phyloP scores from a whole-genome alignment of 2,329 filamentous ascomycete species.

The Colletotrichum lini region DNA sequence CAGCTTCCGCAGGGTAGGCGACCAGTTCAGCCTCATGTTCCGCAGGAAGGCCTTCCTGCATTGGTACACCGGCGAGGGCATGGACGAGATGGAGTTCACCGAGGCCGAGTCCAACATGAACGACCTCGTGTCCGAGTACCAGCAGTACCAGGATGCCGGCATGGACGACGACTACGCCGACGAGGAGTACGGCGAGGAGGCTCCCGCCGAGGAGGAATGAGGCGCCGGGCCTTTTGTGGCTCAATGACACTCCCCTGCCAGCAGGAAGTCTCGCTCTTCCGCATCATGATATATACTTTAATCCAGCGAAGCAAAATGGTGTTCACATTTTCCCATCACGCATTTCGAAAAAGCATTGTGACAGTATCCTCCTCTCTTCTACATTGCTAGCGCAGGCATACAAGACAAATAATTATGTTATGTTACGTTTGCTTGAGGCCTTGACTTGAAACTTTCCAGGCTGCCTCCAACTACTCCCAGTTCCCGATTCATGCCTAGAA shows the following conservation, averaged over 20 bases:
- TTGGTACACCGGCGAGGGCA: slow-evolving; percentile 99
- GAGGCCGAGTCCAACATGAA: slow-evolving; percentile 99
- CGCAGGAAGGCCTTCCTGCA: slow-evolving; percentile 99
- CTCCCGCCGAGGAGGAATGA: slow-evolving; percentile 69
- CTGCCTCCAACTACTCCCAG: too few species aligned
- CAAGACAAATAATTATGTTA: too few species aligned
- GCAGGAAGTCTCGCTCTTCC: not conserved
- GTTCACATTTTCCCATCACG: too few species aligned
- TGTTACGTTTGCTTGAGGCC: too few species aligned
- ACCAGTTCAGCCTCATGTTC: slow-evolving; percentile 99
- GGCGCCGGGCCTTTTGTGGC: not conserved
- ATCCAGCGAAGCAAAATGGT: not conserved
- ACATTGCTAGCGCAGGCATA: too few species aligned
- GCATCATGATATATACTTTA: not conserved
- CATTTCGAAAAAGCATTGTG: too few species aligned
- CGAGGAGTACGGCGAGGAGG: slow-evolving; percentile 92
- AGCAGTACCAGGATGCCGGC: slow-evolving; percentile 99
- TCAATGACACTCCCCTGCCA: not conserved
- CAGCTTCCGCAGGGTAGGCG: slow-evolving; percentile 99
- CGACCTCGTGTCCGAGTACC: slow-evolving; percentile 98
- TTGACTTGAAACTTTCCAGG: too few species aligned
- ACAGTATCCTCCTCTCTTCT: too few species aligned
- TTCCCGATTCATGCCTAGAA: too few species aligned
- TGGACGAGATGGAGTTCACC: slow-evolving; percentile 99
- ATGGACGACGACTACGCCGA: slow-evolving; percentile 93